Percentiles rank a stretch among this genome's conserved stretches.
Evolutionary conservation across 2,329 filamentous ascomycete genomes (phyloP).

Genomic region (Aspergillus intermedius): DNA sequence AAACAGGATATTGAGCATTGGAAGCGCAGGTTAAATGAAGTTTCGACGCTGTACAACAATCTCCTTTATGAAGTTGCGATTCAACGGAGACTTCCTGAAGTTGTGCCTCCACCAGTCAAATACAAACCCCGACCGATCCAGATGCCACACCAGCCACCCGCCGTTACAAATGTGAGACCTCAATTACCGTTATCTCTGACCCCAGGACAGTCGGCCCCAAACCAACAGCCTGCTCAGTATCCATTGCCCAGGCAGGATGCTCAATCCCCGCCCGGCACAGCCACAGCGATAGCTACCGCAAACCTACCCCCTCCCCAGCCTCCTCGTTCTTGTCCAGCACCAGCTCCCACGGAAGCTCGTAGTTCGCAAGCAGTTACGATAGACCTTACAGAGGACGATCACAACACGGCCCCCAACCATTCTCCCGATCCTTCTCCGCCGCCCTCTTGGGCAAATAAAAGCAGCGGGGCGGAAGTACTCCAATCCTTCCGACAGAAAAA

Average conservation of each 20-base stretch:
- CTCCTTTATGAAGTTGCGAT: slow-evolving; percentile 18
- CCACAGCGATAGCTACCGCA: not conserved
- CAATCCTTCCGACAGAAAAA: slow-evolving; percentile 23
- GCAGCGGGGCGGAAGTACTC: slow-evolving; percentile 13
- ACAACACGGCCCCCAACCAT: slow-evolving; percentile 1
- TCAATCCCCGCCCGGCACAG: not conserved
- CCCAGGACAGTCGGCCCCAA: not conserved
- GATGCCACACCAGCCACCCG: not conserved
- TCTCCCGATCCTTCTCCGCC: not conserved
- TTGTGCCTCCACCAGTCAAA: slow-evolving; percentile 13
- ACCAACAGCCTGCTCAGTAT: not conserved
- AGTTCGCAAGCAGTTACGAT: slow-evolving; percentile 10
- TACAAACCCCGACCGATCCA: slow-evolving; percentile 9
- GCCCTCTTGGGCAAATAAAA: not conserved
- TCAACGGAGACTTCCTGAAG: slow-evolving; percentile 10
- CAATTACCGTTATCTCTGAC: not conserved
- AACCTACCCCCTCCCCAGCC: not conserved
- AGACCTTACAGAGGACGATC: slow-evolving; percentile 16
- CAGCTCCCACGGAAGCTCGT: not conserved
- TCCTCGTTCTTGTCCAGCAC: not conserved
- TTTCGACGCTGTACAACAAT: slow-evolving; percentile 20
- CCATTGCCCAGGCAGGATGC: not conserved
- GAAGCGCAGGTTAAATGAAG: slow-evolving; percentile 15
- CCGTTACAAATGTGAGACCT: not conserved
- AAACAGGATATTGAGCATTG: slow-evolving; percentile 22